These are phyloP conservation scores for Aeschynomene evenia DNA, from an alignment of 306 rosid genomes.

Conservation along the genomic window DNA sequence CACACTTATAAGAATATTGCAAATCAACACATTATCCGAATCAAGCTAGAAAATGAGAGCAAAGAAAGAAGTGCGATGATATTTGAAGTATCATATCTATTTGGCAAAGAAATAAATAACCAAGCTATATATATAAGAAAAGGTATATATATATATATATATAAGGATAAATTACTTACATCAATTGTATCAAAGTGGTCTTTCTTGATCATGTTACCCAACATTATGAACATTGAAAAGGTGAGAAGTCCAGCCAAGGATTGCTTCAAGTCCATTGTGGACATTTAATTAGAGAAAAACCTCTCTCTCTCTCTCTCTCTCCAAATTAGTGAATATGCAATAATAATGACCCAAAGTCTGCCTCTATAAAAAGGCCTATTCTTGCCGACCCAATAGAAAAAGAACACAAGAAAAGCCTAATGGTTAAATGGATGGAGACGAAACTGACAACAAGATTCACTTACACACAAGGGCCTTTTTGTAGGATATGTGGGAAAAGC, in stretches of 20 bases:
- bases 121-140: no score
- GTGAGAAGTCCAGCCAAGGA: slow-evolving; percentile 43
- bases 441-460: slow-evolving; percentile 9
- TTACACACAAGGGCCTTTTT: background rate
- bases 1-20: background rate
- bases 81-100: background rate
- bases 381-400: slow-evolving; percentile 31
- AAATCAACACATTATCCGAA: background rate
- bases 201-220: slow-evolving; percentile 48
- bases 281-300: slow-evolving; percentile 11
- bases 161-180: slow-evolving; percentile 24
- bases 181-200: slow-evolving; percentile 39
- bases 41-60: background rate
- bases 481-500: slow-evolving; percentile 11
- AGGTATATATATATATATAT: no score
- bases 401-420: slow-evolving; percentile 1
- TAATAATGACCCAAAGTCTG: slow-evolving; percentile 2
- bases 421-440: background rate
- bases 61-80: background rate
- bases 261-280: slow-evolving; percentile 40
- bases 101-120: background rate
- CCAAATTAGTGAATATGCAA: background rate
- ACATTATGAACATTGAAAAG: slow-evolving; percentile 49
- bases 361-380: background rate
- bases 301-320: no score